phyloP scores from a whole-genome alignment of 192 early-diverging fungal species.

The Endogone sp. region DNA sequence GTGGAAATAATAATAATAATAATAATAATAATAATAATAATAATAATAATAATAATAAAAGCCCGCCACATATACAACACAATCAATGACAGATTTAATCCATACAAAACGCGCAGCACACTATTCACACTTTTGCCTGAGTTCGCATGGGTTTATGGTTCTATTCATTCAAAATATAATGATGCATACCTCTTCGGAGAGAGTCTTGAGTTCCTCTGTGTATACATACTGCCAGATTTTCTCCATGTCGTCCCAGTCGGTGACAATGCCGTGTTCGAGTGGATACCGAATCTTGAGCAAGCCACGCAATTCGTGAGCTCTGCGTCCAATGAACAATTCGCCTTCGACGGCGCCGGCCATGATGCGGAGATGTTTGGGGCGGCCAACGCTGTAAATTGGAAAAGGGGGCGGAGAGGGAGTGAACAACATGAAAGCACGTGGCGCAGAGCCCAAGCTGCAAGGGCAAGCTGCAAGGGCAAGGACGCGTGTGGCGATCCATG shows the following conservation, averaged over 20 bases:
- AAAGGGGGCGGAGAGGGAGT: too few species aligned
- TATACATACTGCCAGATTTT: slow-evolving; percentile 97
- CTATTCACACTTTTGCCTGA: too few species aligned
- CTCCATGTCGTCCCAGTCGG: slow-evolving; percentile 99
- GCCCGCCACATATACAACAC: background rate
- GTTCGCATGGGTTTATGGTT: too few species aligned
- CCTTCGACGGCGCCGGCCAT: slow-evolving; percentile 99
- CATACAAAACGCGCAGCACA: too few species aligned
- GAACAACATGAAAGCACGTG: too few species aligned
- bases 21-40: too few species aligned
- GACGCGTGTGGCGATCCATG: background rate
- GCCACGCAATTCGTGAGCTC: slow-evolving; percentile 96
- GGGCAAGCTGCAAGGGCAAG: too few species aligned
- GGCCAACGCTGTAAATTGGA: slow-evolving; percentile 64
- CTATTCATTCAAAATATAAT: background rate
- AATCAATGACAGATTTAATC: too few species aligned
- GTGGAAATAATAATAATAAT: too few species aligned
- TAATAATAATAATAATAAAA: slow-evolving; percentile 4
- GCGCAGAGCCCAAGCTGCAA: too few species aligned
- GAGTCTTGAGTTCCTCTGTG: slow-evolving; percentile 91
- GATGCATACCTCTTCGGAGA: slow-evolving; percentile 82
- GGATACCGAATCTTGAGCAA: slow-evolving; percentile 92
- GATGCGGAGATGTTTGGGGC: slow-evolving; percentile 93
- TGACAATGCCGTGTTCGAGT: slow-evolving; percentile 95
- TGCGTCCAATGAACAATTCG: slow-evolving; percentile 91